Base-by-base conservation (phyloP, 805 yeast species). In the Hanseniaspora valbyensis region DNA sequence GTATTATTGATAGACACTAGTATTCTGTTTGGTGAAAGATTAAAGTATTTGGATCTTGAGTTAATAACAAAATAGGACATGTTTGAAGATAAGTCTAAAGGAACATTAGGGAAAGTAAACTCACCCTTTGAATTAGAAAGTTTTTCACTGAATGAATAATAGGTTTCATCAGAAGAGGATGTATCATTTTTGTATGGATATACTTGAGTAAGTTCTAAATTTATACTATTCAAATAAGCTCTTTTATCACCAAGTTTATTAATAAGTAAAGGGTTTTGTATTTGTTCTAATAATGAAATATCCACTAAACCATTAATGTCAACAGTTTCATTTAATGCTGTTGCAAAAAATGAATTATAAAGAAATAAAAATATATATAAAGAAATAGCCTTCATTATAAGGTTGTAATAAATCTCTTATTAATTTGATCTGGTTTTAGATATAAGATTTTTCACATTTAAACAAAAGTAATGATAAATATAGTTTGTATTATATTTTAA, bases 1-100 rank as follows among this genome's bases (percentile, higher is more conserved):
- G 56, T 55, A 26, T 58, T 53, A 16, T 57, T 56, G 14, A 55
- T 50, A 14, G 52, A 22, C 3, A 64, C 39, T 18, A 65, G 50
- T 8, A 65, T 54, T 50, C 69, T 63, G 44, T 60, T 62, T 22
- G 69, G 69, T 30, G 57, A 60, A 52, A 65, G 49, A 54, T 65
- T 65, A 43, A 56, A 64, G 28, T 61, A 66, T 18, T 57, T 33
- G 4, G 69, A 64, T 22, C 52, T 50, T 13, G 67, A 54, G 29
- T 55, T 56, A 16, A 65, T 41, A 3, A 59, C 64, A 51, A 57
- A 65, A 51, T 61, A 56, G 5, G 65, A 59, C 2, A 61, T 54
- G 33, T 56, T 59, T 41, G 61, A 59, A 14, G 61, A 61, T 16
- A 32, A 25, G 32, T 59, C 58, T 18, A 63, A 50, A 4, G 66